These are phyloP conservation scores for Rhizoclosmatium sp. DNA, from an alignment of 192 early-diverging fungal species.

Conservation along the genomic window DNA sequence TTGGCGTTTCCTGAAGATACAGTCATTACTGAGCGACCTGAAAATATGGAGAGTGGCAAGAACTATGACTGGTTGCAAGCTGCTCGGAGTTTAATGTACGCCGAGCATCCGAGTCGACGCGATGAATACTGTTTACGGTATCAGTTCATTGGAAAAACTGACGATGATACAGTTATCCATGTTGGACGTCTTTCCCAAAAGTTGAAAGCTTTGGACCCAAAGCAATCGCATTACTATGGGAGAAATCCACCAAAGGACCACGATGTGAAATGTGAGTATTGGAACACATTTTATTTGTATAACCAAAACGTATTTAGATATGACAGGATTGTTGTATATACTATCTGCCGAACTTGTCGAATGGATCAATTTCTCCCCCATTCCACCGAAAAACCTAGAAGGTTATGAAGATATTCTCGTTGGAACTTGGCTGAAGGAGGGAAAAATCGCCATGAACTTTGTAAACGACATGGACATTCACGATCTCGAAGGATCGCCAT, in stretches of 20 bases:
- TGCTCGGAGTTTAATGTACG: background rate
- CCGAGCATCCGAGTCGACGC: background rate
- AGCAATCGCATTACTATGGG: background rate
- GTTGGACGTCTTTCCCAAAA: background rate
- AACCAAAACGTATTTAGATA: background rate
- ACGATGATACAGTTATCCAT: slow-evolving; percentile 19
- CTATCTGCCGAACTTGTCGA: background rate
- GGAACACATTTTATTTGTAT: background rate
- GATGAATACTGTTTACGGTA: background rate
- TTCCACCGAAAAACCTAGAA: background rate
- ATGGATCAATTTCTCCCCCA: background rate
- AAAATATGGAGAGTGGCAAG: slow-evolving; percentile 6
- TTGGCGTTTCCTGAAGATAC: slow-evolving; percentile 4
- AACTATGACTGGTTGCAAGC: slow-evolving; percentile 6
- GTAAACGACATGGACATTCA: no score
- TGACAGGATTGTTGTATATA: background rate
- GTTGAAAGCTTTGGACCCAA: background rate
- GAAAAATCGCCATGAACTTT: no score
- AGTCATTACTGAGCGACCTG: background rate
- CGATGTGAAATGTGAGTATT: no score
- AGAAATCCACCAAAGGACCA: background rate
- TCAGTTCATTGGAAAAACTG: background rate
- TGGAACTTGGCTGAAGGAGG: background rate
- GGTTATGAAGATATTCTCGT: background rate
- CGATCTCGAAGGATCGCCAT: no score